Base-by-base conservation (phyloP, 495 filamentous ascomycete species). In the Aspergillus leporis region DNA sequence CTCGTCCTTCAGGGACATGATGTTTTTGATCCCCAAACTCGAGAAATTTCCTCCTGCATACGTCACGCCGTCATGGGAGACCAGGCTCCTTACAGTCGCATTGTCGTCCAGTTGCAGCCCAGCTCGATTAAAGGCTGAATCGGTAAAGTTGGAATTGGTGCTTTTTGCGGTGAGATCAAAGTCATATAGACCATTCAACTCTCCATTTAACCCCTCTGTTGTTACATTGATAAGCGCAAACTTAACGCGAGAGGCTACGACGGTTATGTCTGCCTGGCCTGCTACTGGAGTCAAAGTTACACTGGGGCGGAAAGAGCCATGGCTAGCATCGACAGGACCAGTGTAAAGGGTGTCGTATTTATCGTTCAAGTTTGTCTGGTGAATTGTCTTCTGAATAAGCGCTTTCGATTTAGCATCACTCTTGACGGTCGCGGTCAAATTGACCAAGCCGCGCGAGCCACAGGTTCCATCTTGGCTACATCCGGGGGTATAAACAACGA, bases 341-440 rank as follows among this genome's bases (percentile, higher is more conserved):
- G 84, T 86, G 70, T 92, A 96, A 58, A 98, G 85, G 55, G 87
- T 85, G 66, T 98, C 95, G 62, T 94, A 96, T 73, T 98, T 99
- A 75, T 97, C 91, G 67, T 87, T 91, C 62, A 91, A 75, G 72
- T 98, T 98, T 18, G 92, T 96, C 75, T 99, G 95, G 68, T 80
- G 93, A 13, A 95, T 70, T 14, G 74, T 70, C 0, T 81, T 74
- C 16, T 79, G 68, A 12, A 78, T 58, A 28, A 82, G 73, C 55
- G 75, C 59, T 8, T 70, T 60, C 10, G 67, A 51, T 40, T 64
- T 64, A 32, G 81, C 78, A 32, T 77, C 79, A 31, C 76, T 79
- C 2, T 81, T 78, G 70, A 92, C 84, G 18, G 80, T 81, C 5
- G 87, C 91, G 5, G 90, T 92, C 59, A 98, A 82, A 57, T 89